Evolutionary conservation across 345 rosid species (phyloP), one percentile per base, ranked within the genome.

Genomic region (Brassica rapa): DNA sequence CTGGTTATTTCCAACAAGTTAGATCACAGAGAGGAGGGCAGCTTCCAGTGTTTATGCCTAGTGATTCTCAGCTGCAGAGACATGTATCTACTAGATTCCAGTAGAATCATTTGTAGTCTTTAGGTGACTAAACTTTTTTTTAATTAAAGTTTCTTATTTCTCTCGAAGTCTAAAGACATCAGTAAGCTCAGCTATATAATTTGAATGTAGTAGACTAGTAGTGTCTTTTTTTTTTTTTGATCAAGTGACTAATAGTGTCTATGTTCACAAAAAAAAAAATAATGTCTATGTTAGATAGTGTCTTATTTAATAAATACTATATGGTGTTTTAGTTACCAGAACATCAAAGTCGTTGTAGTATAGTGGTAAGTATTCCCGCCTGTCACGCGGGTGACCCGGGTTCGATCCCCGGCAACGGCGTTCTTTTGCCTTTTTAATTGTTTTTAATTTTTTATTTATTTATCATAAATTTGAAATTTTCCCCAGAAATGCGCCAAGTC

Each of bases 341-440:
- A 51, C 56, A 51, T 4, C 60, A 16, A 23, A 16, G 91, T 89
- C 87, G 94, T 89, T 88, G 94, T 89, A 87, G 93, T 91, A 88
- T 89, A 84, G 94, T 91, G 93, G 93, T 89, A 0, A 86, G 91
- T 87, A 87, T 88, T 86, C 83, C 89, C 86, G 91, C 87, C 91
- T 87, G 88, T 90, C 92, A 88, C 92, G 86, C 90, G 91, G 90
- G 88, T 72, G 93, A 89, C 94, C 93, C 90, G 93, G 89, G 91
- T 88, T 91, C 92, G 94, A 88, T 89, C 88, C 90, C 92, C 93
- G 93, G 93, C 93, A 88, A 85, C 90, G 90, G 93, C 89, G 94
- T 60, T 0, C 0, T 41, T 19, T 70, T 8, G 21, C 1, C 2
- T 37, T 39, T 23, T 23, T 6, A 23, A 3, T 57, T 57, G 12